A percentile compares a stretch with the other conserved stretches of the same genome.
phyloP scores from a whole-genome alignment of 2,329 filamentous ascomycete genomes.

The Phyllosticta paracitricarpa region DNA sequence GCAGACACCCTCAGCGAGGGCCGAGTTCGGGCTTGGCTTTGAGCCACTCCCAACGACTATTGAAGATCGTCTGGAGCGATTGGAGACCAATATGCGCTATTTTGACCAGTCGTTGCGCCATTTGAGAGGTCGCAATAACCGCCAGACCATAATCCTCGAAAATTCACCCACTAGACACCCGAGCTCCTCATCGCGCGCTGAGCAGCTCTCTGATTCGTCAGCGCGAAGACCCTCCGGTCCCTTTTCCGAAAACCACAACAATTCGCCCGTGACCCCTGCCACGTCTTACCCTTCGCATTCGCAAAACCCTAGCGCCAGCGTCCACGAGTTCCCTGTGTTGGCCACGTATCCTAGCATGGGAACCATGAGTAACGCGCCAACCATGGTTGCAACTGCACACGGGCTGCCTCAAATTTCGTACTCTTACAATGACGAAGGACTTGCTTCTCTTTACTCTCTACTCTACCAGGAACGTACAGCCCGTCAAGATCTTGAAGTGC shows the following conservation, averaged over 20 bases:
- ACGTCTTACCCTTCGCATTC: not conserved
- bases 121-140: slow-evolving; percentile 24
- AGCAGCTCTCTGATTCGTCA: slow-evolving; percentile 16
- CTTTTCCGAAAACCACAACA: not conserved
- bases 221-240: slow-evolving; percentile 12
- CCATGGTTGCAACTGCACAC: slow-evolving; percentile 2
- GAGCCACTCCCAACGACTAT: slow-evolving; percentile 18
- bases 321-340: slow-evolving; percentile 1
- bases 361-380: slow-evolving; percentile 5
- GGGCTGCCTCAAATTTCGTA: not conserved
- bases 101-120: slow-evolving; percentile 24
- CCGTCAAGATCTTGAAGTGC: slow-evolving; percentile 24
- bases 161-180: slow-evolving; percentile 25
- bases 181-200: slow-evolving; percentile 17
- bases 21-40: slow-evolving; percentile 7
- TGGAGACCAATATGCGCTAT: slow-evolving; percentile 22
- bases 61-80: slow-evolving; percentile 24
- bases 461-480: slow-evolving; percentile 23
- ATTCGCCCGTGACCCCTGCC: not conserved
- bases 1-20: slow-evolving; percentile 6
- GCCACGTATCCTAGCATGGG: slow-evolving; percentile 2
- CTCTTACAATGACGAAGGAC: slow-evolving; percentile 9
- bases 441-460: slow-evolving; percentile 18
- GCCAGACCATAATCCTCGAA: slow-evolving; percentile 30
- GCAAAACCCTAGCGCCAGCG: not conserved